These are phyloP conservation scores for Dioscorea zingiberensis DNA, from an alignment of 106 monocot genomes.

Conservation along the genomic window DNA sequence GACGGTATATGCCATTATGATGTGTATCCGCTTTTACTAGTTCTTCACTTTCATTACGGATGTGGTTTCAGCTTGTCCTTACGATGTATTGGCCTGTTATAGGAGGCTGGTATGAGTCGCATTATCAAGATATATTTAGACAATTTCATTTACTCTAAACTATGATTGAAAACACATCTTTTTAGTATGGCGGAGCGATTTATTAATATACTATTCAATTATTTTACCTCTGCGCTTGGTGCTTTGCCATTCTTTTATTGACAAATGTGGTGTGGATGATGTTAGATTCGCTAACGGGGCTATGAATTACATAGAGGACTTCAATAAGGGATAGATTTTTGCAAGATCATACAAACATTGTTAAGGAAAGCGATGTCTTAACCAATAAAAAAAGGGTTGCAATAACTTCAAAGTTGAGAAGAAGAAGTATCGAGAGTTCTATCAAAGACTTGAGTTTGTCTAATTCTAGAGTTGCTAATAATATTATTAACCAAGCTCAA, in stretches of 20 bases:
- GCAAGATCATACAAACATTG: conserved; percentile 6
- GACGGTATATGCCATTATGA: conserved; percentile 39
- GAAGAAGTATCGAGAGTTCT: conserved; percentile 20
- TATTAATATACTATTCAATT: neutral
- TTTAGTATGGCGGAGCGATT: neutral
- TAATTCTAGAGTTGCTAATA: conserved; percentile 10
- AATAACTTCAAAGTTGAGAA: conserved; percentile 42
- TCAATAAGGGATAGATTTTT: conserved; percentile 19
- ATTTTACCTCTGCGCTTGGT: conserved; percentile 46
- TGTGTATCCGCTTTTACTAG: conserved; percentile 88
- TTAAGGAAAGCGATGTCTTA: conserved; percentile 11
- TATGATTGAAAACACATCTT: too few species aligned
- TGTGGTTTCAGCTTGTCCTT: conserved; percentile 81
- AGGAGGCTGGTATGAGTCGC: conserved; percentile 48
- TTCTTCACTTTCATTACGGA: conserved; percentile 97
- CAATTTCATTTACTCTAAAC: too few species aligned
- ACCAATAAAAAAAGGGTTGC: conserved; percentile 10
- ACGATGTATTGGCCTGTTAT: conserved; percentile 76
- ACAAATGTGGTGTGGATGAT: conserved; percentile 92
- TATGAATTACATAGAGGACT: conserved; percentile 42
- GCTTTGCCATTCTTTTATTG: conserved; percentile 62
- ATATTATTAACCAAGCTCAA: too few species aligned
- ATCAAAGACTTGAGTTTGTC: conserved; percentile 1
- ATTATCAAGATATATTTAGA: too few species aligned
- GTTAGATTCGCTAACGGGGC: conserved; percentile 71